phyloP scores from a whole-genome alignment of 2,329 filamentous ascomycete genomes.

The Immersiporthe knoxdaviesiana region DNA sequence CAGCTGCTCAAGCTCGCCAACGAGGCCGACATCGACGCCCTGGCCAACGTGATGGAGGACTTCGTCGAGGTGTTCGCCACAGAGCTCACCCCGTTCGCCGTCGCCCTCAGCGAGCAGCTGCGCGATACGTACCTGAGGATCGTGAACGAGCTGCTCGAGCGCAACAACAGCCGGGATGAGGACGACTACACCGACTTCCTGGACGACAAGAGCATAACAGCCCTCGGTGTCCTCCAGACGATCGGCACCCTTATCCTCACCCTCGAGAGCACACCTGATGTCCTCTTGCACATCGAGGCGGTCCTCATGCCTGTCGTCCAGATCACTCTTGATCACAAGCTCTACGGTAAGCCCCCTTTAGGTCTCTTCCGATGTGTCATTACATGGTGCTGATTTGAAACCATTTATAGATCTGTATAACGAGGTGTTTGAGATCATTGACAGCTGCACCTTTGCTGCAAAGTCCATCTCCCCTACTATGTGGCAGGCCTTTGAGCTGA shows the following conservation, averaged over 20 bases:
- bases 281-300: slow-evolving; percentile 90
- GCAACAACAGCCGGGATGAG: slow-evolving; percentile 76
- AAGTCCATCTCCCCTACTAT: slow-evolving; percentile 95
- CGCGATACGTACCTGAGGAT: slow-evolving; percentile 96
- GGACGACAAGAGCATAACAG: slow-evolving; percentile 98
- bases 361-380: not conserved
- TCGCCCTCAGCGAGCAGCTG: slow-evolving; percentile 92
- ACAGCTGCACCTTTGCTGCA: slow-evolving; percentile 97
- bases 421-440: slow-evolving; percentile 98
- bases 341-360: slow-evolving; percentile 67
- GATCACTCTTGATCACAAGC: slow-evolving; percentile 95
- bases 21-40: slow-evolving; percentile 94
- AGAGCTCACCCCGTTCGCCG: slow-evolving; percentile 94
- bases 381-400: slow-evolving; percentile 23
- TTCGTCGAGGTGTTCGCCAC: slow-evolving; percentile 99
- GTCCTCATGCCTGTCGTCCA: slow-evolving; percentile 97
- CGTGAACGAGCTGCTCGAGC: slow-evolving; percentile 86
- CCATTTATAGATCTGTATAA: slow-evolving; percentile 80
- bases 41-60: slow-evolving; percentile 99
- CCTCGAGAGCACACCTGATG: slow-evolving; percentile 94
- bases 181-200: slow-evolving; percentile 87
- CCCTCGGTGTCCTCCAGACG: slow-evolving; percentile 92
- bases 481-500: slow-evolving; percentile 98
- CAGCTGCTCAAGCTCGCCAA: slow-evolving; percentile 96
- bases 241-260: slow-evolving; percentile 97